Conservation (phyloP, 2,329 filamentous ascomycete species). For the Trichoderma arundinaceum region DNA sequence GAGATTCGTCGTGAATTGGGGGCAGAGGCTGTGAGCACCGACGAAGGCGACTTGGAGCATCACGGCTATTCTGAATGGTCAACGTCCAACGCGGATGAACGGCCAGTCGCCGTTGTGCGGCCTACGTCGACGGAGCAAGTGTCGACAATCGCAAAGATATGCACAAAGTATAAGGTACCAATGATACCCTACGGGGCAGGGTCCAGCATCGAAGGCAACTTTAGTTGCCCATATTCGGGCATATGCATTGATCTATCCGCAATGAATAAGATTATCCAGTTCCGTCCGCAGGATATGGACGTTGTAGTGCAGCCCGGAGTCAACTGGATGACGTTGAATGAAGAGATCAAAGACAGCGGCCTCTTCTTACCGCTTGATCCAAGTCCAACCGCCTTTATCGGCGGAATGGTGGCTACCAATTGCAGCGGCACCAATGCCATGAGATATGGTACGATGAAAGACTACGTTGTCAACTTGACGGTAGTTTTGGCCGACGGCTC, state of each 20-base stretch:
- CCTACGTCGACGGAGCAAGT: constrained; percentile 70
- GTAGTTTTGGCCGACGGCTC: constrained; percentile 73
- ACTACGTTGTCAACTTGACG: constrained; percentile 74
- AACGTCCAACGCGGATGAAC: constrained; percentile 66
- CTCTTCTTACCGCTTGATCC: constrained; percentile 75
- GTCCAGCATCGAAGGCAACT: constrained; percentile 73
- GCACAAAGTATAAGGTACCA: constrained; percentile 66
- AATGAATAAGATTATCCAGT: constrained; percentile 69
- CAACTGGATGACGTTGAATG: constrained; percentile 71
- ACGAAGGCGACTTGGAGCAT: constrained; percentile 65
- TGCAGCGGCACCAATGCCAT: constrained; percentile 67
- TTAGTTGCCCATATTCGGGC: constrained; percentile 69
- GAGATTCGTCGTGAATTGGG: constrained; percentile 45
- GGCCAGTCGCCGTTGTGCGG: constrained; percentile 69
- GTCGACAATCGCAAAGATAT: constrained; percentile 65
- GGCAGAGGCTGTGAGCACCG: constrained; percentile 65
- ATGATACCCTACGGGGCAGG: constrained; percentile 80
- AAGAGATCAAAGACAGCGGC: constrained; percentile 64
- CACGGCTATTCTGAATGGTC: constrained; percentile 77
- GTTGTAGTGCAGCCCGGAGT: constrained; percentile 73
- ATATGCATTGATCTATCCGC: constrained; percentile 71
- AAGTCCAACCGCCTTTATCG: constrained; percentile 63
- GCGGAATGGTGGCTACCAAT: constrained; percentile 69
- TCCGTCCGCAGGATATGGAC: constrained; percentile 73
- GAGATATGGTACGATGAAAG: constrained; percentile 76